Conservation (phyloP, 805 yeast species). For the Helenozyma rhizophorensis region DNA sequence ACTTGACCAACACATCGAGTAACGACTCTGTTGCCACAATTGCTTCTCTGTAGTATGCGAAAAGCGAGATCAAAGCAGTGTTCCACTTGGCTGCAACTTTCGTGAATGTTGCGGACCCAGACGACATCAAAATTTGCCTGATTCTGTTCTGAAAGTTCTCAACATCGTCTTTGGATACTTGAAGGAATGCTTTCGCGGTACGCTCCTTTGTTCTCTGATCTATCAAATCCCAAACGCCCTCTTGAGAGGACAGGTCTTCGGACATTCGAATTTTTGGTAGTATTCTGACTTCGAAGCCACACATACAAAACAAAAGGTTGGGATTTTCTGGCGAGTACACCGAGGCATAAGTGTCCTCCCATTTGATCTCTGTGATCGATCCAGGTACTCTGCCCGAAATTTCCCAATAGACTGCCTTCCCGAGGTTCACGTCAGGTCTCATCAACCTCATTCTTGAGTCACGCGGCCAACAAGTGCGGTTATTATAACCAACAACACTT, state of each 20-base stretch:
- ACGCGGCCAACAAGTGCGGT: constrained; percentile 91
- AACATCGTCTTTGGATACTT: constrained; percentile 78
- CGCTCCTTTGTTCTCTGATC: constrained; percentile 72
- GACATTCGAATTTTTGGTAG: constrained; percentile 64
- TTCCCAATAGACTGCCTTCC: constrained; percentile 92
- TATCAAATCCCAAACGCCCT: constrained; percentile 89
- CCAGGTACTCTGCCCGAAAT: constrained; percentile 72
- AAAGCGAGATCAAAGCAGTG: constrained; percentile 79
- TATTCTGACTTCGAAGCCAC: constrained; percentile 92
- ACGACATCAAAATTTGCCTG: constrained; percentile 86
- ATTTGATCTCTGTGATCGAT: constrained; percentile 64
- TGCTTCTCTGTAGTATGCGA: constrained; percentile 91
- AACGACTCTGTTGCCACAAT: constrained; percentile 75
- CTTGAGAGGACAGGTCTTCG: constrained; percentile 53
- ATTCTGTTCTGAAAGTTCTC: constrained; percentile 78
- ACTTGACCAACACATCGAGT: constrained; percentile 76
- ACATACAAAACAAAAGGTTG: constrained; percentile 81
- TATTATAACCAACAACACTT: constrained; percentile 78
- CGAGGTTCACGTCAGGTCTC: constrained; percentile 88
- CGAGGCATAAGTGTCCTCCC: constrained; percentile 80
- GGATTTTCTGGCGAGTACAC: constrained; percentile 91
- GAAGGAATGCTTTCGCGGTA: constrained; percentile 82
- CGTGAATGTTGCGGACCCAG: constrained; percentile 93
- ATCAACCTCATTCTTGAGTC: constrained; percentile 87
- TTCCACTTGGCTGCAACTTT: constrained; percentile 96